Evolutionary conservation across 129 eudicot species (phyloP).

Genomic region (sunflower (Helianthus annuus)): HanXRQr2.0-SUNRISE NC_035444.2:9116681-9117180

Average conservation of each 20-base stretch:
- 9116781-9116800: constrained; percentile 43
- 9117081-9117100: constrained; percentile 37
- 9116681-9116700: no score
- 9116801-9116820: constrained; percentile 55
- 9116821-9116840: constrained; percentile 47
- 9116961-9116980: constrained; percentile 39
- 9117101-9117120: constrained; percentile 38
- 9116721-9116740: neutral
- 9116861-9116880: constrained; percentile 53
- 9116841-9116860: constrained; percentile 21
- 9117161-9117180: constrained; percentile 30
- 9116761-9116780: constrained; percentile 62
- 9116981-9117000: constrained; percentile 27
- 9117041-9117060: constrained; percentile 49
- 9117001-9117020: constrained; percentile 46
- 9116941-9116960: constrained; percentile 47
- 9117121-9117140: constrained; percentile 57
- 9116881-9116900: constrained; percentile 46
- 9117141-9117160: constrained; percentile 37
- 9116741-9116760: constrained; percentile 38
- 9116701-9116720: neutral
- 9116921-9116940: constrained; percentile 37
- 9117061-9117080: constrained; percentile 47
- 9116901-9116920: constrained; percentile 43
- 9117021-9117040: constrained; percentile 55